These are phyloP conservation scores for Kwoniella shivajii DNA, from an alignment of 1,284 basidiomycete species.

Conservation along the genomic window DNA sequence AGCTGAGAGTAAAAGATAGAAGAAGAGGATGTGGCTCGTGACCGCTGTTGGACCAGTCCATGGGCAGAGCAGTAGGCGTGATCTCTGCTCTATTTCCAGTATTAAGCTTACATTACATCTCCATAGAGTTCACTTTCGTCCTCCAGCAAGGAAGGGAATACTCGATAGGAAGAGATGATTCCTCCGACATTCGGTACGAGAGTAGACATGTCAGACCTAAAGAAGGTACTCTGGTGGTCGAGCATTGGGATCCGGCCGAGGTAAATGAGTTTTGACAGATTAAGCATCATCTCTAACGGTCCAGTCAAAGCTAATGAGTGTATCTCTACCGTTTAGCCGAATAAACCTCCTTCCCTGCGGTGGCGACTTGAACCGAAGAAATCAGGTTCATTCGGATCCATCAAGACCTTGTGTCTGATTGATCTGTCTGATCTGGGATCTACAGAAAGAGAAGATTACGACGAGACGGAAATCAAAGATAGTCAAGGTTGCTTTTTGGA, in stretches of 20 bases:
- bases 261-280: no score
- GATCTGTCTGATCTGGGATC: conserved; percentile 21
- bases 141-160: conserved; percentile 42
- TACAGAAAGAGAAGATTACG: conserved; percentile 31
- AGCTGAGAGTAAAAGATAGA: not conserved
- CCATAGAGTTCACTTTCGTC: conserved; percentile 48
- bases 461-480: conserved; percentile 8
- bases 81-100: not conserved
- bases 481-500: conserved; percentile 18
- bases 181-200: conserved; percentile 36
- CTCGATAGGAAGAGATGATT: conserved; percentile 37
- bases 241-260: conserved; percentile 40
- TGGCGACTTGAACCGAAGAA: conserved; percentile 38
- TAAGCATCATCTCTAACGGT: no score
- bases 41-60: conserved; percentile 45
- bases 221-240: conserved; percentile 39
- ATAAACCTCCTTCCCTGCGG: conserved; percentile 25
- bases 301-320: no score
- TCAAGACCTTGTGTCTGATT: conserved; percentile 22
- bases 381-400: conserved; percentile 23
- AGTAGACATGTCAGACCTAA: conserved; percentile 24
- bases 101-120: not conserved
- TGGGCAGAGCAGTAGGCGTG: conserved; percentile 39
- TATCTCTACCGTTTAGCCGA: conserved; percentile 1
- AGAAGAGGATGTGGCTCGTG: conserved; percentile 42